Evolutionary conservation across 2,329 filamentous ascomycete genomes (phyloP).

Genomic region (Aspergillus melleus): DNA sequence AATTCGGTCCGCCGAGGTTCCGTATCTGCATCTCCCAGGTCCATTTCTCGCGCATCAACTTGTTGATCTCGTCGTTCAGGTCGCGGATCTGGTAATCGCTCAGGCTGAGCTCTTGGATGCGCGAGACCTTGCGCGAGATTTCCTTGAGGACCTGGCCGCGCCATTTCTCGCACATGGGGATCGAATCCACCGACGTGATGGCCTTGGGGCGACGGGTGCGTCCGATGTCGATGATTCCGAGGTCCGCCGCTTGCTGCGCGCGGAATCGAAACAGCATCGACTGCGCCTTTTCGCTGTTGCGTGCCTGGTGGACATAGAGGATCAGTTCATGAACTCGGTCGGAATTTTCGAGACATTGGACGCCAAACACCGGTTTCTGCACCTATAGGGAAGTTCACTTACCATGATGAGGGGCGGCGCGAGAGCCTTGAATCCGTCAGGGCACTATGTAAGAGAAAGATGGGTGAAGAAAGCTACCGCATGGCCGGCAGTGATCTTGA

Average conservation of each 20-base stretch:
- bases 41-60: conserved; percentile 97
- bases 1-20: conserved; percentile 94
- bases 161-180: conserved; percentile 94
- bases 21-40: conserved; percentile 98
- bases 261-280: conserved; percentile 99
- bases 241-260: conserved; percentile 91
- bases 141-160: conserved; percentile 96
- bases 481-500: conserved; percentile 23
- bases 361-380: background rate
- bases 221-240: conserved; percentile 92
- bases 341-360: background rate
- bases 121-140: conserved; percentile 92
- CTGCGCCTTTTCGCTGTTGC: conserved; percentile 97
- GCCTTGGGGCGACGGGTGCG: conserved; percentile 86
- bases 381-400: conserved; percentile 5
- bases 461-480: conserved; percentile 14
- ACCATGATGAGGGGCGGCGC: conserved; percentile 31
- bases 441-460: conserved; percentile 18
- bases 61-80: conserved; percentile 99
- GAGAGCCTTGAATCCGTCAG: conserved; percentile 14
- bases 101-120: conserved; percentile 88
- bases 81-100: conserved; percentile 97
- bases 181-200: conserved; percentile 81
- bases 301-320: conserved; percentile 60
- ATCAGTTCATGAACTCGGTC: background rate